These are phyloP conservation scores for Monosporascus sp. DNA, from an alignment of 2,329 filamentous ascomycete genomes.

Conservation along the genomic window DNA sequence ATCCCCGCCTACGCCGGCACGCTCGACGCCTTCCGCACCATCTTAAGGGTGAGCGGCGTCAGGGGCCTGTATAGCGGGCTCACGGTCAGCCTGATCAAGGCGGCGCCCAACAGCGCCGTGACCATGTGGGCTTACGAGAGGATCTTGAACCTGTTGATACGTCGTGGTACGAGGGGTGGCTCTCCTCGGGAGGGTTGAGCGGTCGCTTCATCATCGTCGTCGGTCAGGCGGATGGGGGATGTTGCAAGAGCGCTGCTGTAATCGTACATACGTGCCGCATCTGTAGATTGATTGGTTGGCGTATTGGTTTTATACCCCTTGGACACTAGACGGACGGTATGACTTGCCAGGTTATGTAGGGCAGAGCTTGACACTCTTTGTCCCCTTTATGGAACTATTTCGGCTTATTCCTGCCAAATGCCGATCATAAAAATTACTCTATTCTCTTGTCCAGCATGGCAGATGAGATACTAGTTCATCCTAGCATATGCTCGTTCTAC, in stretches of 20 bases:
- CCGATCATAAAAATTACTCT: too few species aligned
- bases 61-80: slow-evolving; percentile 83
- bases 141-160: slow-evolving; percentile 55
- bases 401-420: too few species aligned
- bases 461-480: too few species aligned
- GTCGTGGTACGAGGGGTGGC: slow-evolving; percentile 8
- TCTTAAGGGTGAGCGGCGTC: slow-evolving; percentile 66
- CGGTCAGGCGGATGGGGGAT: too few species aligned
- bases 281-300: background rate
- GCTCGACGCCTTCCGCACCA: slow-evolving; percentile 57
- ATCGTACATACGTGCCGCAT: background rate
- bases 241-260: background rate
- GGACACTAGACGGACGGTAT: slow-evolving; percentile 1
- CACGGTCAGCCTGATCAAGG: slow-evolving; percentile 84
- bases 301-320: slow-evolving; percentile 9
- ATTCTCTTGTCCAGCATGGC: too few species aligned
- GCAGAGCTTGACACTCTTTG: too few species aligned
- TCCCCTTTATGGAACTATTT: too few species aligned
- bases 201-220: background rate
- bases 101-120: slow-evolving; percentile 85
- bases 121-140: slow-evolving; percentile 95
- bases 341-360: too few species aligned
- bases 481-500: too few species aligned
- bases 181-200: background rate
- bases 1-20: slow-evolving; percentile 80